phyloP scores from a whole-genome alignment of 176 grass and related monocot genomes.

The Pharus latifolius region DNA sequence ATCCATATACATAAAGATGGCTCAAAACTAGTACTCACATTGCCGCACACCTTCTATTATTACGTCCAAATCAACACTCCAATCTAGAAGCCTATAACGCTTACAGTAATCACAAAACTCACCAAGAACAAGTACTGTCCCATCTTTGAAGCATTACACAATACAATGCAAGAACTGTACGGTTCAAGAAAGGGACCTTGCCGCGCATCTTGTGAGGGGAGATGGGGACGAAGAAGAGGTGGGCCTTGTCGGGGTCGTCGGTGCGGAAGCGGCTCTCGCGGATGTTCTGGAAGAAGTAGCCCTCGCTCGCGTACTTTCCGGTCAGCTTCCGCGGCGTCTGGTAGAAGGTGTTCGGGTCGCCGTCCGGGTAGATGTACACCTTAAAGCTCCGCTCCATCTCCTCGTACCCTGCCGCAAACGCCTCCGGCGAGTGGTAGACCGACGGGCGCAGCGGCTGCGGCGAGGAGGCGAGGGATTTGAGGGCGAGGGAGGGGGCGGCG shows the following conservation, averaged over 20 bases:
- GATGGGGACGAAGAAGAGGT: conserved; percentile 86
- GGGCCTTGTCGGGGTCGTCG: conserved; percentile 48
- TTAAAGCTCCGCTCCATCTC: conserved; percentile 79
- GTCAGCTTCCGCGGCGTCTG: conserved; percentile 94
- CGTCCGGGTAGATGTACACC: conserved; percentile 84
- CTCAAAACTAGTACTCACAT: too few species aligned
- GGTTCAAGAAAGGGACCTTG: conserved; percentile 29
- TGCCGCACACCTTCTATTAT: too few species aligned
- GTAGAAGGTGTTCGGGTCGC: conserved; percentile 90
- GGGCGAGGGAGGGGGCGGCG: conserved; percentile 9
- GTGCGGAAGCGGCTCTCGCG: conserved; percentile 70
- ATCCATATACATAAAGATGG: too few species aligned
- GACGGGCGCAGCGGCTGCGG: background rate
- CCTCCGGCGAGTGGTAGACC: conserved; percentile 50
- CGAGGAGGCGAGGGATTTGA: background rate
- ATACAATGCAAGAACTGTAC: background rate
- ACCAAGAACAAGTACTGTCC: background rate
- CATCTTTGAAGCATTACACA: background rate
- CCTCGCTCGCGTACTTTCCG: conserved; percentile 95
- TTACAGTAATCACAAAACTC: too few species aligned
- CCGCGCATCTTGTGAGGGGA: conserved; percentile 97
- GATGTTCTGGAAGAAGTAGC: conserved; percentile 98
- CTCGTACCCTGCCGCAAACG: conserved; percentile 38
- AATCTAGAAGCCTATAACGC: too few species aligned
- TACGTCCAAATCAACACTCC: too few species aligned